Base-by-base conservation (phyloP, 73 alveolate genomes). In the Paramecium primaurelia region DNA sequence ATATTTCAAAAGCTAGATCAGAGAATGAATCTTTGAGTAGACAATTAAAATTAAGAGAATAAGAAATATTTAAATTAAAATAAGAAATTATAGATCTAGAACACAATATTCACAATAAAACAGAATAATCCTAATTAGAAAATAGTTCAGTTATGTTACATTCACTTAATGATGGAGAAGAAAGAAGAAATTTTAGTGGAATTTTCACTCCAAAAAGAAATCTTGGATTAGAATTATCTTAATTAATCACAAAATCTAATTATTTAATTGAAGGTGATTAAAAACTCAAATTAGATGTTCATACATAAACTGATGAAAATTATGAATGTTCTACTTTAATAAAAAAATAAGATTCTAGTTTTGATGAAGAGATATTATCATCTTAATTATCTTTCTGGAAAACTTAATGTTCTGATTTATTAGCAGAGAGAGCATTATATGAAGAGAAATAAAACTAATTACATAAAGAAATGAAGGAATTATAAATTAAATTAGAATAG, bases 81-180 rank as follows among this genome's bases (percentile, higher is more conserved):
- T 47, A 42, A 44, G 91, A 80, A 80, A 30, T 44, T 4, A 32
- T 18, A 20, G 90, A 77, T 20, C n/a, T 77, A 8, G 90, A 77
- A 47, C 60, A 40, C 14, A 34, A 37, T 4, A 25, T 44, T 3
- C 73, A 77, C 18, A 60, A 60, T 12, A 40, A 77, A 25, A 77
- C 90, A 40, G 90, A 77, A 77, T 18, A 77, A 30, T 77, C 90
- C 11, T 47, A 77, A 77, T 44, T 44, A 3, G 90, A 77, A 77
- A 77, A 77, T 44, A 77, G 90, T 44, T 44, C 90, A 20, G n/a
- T 71, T 7, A 34, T 71, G 32, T 71, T 71, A n/a, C 59, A 71
- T 14, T 71, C 86, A 2, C 40, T 44, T 9, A 77, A 44, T 44
- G 90, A 77, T 77, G 90, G 69, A 25, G 90, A 77, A 20, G 75